Percentiles rank a stretch among this genome's conserved stretches.
phyloP scores from a whole-genome alignment of 2,329 filamentous ascomycete genomes.

The Camillea tinctor region DNA sequence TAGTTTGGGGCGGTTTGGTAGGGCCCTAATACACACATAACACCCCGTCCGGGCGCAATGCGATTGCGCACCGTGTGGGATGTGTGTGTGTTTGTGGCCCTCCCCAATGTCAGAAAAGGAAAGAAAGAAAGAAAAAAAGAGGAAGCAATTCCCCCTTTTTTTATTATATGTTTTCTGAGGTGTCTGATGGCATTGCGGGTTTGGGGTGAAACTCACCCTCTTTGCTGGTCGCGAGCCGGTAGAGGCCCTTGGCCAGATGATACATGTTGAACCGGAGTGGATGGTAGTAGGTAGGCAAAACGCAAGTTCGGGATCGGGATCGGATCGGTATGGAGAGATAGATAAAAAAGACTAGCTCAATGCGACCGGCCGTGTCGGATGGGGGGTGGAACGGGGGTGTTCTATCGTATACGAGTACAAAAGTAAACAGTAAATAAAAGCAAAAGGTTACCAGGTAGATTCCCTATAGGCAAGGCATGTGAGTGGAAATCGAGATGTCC shows the following conservation, averaged over 20 bases:
- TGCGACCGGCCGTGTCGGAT: background rate
- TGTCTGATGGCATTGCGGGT: background rate
- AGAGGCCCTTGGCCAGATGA: conserved; percentile 91
- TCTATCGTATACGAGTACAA: background rate
- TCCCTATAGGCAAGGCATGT: too few relatives aligned
- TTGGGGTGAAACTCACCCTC: conserved; percentile 61
- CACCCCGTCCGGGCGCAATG: too few relatives aligned
- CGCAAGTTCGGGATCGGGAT: background rate
- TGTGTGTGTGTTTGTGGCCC: background rate
- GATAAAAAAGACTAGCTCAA: background rate
- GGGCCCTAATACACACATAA: too few relatives aligned
- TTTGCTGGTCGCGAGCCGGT: conserved; percentile 94
- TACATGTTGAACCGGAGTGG: conserved; percentile 68
- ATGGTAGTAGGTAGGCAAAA: background rate
- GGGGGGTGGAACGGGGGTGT: too few relatives aligned
- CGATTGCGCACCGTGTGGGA: too few relatives aligned
- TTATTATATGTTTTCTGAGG: background rate
- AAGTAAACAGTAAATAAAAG: too few relatives aligned
- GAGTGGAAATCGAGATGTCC: too few relatives aligned
- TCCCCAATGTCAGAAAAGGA: conserved; percentile 3
- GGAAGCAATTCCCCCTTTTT: background rate
- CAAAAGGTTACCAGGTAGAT: too few relatives aligned
- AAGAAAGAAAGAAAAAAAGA: too few relatives aligned
- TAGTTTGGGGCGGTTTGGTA: conserved; percentile 6
- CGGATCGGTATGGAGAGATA: too few relatives aligned